Evolutionary conservation across 1,284 basidiomycete genomes (phyloP).

Genomic region (Cerrena zonata): DNA sequence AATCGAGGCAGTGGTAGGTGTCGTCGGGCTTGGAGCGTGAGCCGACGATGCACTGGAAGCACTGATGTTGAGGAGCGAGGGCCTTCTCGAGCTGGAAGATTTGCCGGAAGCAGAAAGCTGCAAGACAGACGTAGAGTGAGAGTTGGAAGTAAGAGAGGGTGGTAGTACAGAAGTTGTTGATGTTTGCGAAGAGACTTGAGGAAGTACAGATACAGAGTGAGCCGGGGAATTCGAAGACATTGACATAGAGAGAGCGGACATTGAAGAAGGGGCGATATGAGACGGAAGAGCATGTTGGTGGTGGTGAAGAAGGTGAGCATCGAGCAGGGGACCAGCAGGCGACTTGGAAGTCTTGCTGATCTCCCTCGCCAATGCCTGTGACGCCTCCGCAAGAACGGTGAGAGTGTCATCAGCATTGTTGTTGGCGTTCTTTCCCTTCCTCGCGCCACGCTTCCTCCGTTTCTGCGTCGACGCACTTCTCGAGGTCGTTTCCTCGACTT

Average conservation of each 20-base stretch:
- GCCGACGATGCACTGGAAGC: slow-evolving; percentile 4
- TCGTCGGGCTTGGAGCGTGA: slow-evolving; percentile 12
- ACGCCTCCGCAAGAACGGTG: slow-evolving; percentile 70
- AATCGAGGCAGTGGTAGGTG: slow-evolving; percentile 32
- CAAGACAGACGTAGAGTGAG: slow-evolving; percentile 5
- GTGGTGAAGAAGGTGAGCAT: neutral
- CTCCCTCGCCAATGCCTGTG: slow-evolving; percentile 78
- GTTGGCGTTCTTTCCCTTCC: slow-evolving; percentile 56
- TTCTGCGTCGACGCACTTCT: slow-evolving; percentile 63
- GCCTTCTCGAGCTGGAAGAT: neutral
- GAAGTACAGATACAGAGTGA: neutral
- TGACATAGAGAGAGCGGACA: neutral
- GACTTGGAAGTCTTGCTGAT: slow-evolving; percentile 52
- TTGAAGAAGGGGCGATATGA: slow-evolving; percentile 4
- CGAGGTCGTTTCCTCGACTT: slow-evolving; percentile 36
- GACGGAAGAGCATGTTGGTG: slow-evolving; percentile 10
- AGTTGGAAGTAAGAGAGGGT: neutral
- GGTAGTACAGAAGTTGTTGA: neutral
- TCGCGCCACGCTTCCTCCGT: slow-evolving; percentile 72
- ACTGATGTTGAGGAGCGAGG: slow-evolving; percentile 2
- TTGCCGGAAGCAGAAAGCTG: neutral
- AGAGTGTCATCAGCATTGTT: slow-evolving; percentile 44
- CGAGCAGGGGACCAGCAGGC: neutral
- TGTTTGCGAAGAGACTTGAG: neutral
- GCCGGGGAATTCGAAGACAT: neutral